Evolutionary conservation across 108 stramenopile species (phyloP).

Genomic region (Mediolabrus comicus): DNA sequence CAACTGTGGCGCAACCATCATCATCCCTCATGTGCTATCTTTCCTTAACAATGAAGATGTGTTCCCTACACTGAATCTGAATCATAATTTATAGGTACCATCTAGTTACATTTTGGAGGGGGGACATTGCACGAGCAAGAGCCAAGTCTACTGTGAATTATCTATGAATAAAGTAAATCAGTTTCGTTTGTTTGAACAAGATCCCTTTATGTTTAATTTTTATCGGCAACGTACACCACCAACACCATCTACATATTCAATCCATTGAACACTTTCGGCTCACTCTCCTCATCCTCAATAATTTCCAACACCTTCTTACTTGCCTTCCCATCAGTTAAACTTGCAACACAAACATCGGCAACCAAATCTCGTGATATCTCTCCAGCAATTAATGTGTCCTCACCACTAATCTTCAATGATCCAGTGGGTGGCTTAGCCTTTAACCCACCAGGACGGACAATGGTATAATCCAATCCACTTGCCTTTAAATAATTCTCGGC

Average conservation of each 20-base stretch:
- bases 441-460: slow-evolving; percentile 81
- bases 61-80: no score
- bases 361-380: slow-evolving; percentile 82
- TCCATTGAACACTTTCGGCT: slow-evolving; percentile 71
- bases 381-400: slow-evolving; percentile 75
- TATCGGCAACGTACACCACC: no score
- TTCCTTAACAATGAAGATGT: no score
- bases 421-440: slow-evolving; percentile 73
- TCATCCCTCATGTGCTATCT: no score
- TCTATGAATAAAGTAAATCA: no score
- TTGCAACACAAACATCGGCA: slow-evolving; percentile 82
- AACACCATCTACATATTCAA: slow-evolving; percentile 78
- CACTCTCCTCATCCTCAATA: slow-evolving; percentile 64
- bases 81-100: no score
- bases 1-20: no score
- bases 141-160: no score
- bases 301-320: slow-evolving; percentile 82
- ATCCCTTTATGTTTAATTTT: no score
- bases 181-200: no score
- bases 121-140: no score
- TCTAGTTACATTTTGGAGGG: no score
- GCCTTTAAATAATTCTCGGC: slow-evolving; percentile 67
- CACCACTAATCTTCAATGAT: slow-evolving; percentile 53
- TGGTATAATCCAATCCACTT: slow-evolving; percentile 80
- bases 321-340: slow-evolving; percentile 71